Percentiles rank a stretch among this genome's conserved stretches.
Conservation (phyloP, 2,329 filamentous ascomycete genomes). For the Colletotrichum cereale region DNA sequence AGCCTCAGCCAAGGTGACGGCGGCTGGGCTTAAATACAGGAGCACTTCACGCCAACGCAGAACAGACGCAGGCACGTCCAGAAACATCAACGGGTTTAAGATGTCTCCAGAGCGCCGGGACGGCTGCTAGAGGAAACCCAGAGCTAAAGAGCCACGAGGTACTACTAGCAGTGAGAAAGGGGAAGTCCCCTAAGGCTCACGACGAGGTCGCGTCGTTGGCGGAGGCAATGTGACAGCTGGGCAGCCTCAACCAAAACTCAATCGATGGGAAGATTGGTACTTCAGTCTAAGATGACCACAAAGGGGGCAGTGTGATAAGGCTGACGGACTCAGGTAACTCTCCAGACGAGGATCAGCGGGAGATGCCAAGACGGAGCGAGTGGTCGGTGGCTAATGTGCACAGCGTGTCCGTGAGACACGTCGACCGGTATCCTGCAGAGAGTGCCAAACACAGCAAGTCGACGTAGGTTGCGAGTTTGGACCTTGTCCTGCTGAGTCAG, state of each 20-base stretch:
- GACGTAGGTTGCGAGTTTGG: slow-evolving; percentile 10
- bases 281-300: background rate
- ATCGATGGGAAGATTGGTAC: background rate
- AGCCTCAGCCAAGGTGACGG: slow-evolving; percentile 30
- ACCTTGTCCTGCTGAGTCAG: slow-evolving; percentile 29
- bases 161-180: background rate
- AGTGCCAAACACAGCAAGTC: background rate
- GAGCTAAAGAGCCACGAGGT: background rate
- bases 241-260: slow-evolving; percentile 1
- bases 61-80: slow-evolving; percentile 1
- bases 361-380: background rate
- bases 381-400: background rate
- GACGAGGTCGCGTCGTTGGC: background rate
- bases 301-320: slow-evolving; percentile 1
- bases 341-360: background rate
- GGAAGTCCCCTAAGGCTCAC: background rate
- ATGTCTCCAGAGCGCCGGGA: slow-evolving; percentile 18
- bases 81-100: background rate
- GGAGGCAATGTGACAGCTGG: background rate
- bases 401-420: slow-evolving; percentile 21
- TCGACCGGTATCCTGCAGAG: background rate
- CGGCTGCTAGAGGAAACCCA: slow-evolving; percentile 7
- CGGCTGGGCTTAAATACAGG: slow-evolving; percentile 28
- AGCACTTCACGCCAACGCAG: slow-evolving; percentile 7
- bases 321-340: background rate